phyloP scores from a whole-genome alignment of 2,329 filamentous ascomycete genomes.

The Colletotrichum abscissum region DNA sequence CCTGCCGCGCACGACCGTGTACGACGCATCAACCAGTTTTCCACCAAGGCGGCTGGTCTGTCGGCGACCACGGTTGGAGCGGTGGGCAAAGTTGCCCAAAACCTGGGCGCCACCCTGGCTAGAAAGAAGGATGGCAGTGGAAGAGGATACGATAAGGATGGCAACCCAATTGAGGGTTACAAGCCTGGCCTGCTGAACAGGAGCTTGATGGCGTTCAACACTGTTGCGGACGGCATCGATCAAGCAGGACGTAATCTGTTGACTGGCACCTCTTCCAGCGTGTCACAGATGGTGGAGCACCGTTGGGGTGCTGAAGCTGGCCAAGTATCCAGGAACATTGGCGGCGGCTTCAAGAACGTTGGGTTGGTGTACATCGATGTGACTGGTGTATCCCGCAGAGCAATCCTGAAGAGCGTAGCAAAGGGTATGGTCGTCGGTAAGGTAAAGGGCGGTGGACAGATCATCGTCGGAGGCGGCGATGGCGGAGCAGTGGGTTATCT shows the following conservation, averaged over 20 bases:
- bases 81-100: constrained; percentile 87
- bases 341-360: constrained; percentile 93
- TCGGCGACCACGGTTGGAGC: constrained; percentile 89
- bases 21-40: constrained; percentile 90
- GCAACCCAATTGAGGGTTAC: constrained; percentile 72
- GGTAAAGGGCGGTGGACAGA: constrained; percentile 78
- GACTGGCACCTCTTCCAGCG: constrained; percentile 78
- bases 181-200: constrained; percentile 96
- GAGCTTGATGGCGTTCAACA: constrained; percentile 95
- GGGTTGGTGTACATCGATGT: constrained; percentile 98
- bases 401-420: constrained; percentile 92
- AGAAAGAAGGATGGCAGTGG: constrained; percentile 62
- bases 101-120: constrained; percentile 81
- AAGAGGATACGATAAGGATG: constrained; percentile 76
- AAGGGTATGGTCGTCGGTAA: constrained; percentile 95
- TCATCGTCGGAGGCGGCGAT: constrained; percentile 77
- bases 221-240: constrained; percentile 92
- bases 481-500: constrained; percentile 42
- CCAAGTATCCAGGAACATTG: constrained; percentile 78
- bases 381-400: constrained; percentile 87
- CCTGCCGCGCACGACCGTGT: constrained; percentile 86
- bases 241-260: constrained; percentile 85
- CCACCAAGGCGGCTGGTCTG: constrained; percentile 79
- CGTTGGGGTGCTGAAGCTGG: constrained; percentile 90
- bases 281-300: constrained; percentile 88